These are phyloP conservation scores for Globisporangium orthogonon DNA, from an alignment of 352 stramenopile species.

Conservation along the genomic window DNA sequence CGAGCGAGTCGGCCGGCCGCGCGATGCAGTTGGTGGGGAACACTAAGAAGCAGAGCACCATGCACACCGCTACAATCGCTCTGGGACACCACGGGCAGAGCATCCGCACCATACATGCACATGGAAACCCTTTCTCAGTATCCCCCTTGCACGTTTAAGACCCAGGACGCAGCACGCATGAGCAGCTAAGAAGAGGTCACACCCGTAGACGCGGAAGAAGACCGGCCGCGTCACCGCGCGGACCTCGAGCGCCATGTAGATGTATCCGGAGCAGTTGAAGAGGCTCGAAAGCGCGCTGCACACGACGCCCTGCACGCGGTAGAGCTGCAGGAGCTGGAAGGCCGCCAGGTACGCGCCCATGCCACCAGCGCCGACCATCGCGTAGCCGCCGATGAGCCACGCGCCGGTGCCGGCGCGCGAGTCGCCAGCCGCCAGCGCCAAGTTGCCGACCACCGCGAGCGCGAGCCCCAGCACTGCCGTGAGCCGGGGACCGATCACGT, in stretches of 20 bases:
- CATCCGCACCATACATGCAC: not conserved
- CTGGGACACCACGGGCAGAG: conserved; percentile 21
- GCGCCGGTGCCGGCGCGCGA: conserved; percentile 34
- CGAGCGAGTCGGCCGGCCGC: conserved; percentile 28
- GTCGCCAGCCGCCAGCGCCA: conserved; percentile 49
- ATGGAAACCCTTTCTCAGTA: not conserved
- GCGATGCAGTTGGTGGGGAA: conserved; percentile 76
- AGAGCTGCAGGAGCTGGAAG: conserved; percentile 80
- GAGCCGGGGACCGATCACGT: conserved; percentile 51
- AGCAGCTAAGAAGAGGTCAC: conserved; percentile 1
- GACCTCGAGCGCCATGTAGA: conserved; percentile 81
- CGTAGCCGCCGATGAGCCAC: conserved; percentile 66
- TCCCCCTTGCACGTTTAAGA: no score
- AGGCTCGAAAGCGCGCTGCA: conserved; percentile 78
- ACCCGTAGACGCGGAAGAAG: conserved; percentile 70
- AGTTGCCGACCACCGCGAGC: conserved; percentile 47
- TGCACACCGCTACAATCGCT: conserved; percentile 33
- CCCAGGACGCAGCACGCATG: no score
- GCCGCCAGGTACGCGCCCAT: conserved; percentile 72
- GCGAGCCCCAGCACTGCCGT: conserved; percentile 48
- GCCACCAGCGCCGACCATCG: conserved; percentile 56
- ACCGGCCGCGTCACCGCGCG: conserved; percentile 28
- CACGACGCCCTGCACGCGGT: conserved; percentile 64
- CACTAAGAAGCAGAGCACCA: conserved; percentile 46
- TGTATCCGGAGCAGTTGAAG: conserved; percentile 80